These are phyloP conservation scores for Tricholoma sp. DNA, from an alignment of 768 basidiomycete genomes.

Conservation along the genomic window DNA sequence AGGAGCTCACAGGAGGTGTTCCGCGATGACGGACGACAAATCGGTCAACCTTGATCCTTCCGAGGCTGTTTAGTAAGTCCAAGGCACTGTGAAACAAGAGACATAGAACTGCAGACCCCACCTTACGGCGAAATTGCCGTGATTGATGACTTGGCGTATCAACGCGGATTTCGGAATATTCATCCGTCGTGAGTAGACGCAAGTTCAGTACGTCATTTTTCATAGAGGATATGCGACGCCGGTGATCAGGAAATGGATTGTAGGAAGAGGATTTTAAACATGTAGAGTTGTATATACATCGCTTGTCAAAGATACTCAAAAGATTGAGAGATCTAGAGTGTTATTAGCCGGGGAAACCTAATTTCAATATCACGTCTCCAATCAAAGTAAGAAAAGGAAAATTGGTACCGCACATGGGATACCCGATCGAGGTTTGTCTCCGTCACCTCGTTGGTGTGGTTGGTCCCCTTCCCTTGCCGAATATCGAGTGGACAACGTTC, in stretches of 20 bases:
- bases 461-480: constrained; percentile 2
- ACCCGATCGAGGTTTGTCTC: constrained; percentile 6
- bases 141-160: background rate
- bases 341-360: too few species aligned
- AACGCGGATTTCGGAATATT: background rate
- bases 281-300: too few species aligned
- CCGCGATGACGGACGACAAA: background rate
- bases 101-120: background rate
- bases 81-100: background rate
- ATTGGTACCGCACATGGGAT: constrained; percentile 5
- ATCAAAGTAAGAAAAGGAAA: constrained; percentile 1
- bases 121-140: background rate
- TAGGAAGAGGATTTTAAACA: too few species aligned
- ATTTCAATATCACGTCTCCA: background rate
- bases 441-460: constrained; percentile 6
- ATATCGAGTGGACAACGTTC: constrained; percentile 1
- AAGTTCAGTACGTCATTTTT: background rate
- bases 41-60: constrained; percentile 6
- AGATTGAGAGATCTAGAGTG: too few species aligned
- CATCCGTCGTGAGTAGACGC: background rate
- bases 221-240: too few species aligned
- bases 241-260: too few species aligned
- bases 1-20: constrained; percentile 1
- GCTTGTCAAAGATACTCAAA: too few species aligned
- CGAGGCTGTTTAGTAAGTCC: background rate